Evolutionary conservation across 2,329 filamentous ascomycete genomes (phyloP).

Genomic region (Aspergillus sp.): DNA sequence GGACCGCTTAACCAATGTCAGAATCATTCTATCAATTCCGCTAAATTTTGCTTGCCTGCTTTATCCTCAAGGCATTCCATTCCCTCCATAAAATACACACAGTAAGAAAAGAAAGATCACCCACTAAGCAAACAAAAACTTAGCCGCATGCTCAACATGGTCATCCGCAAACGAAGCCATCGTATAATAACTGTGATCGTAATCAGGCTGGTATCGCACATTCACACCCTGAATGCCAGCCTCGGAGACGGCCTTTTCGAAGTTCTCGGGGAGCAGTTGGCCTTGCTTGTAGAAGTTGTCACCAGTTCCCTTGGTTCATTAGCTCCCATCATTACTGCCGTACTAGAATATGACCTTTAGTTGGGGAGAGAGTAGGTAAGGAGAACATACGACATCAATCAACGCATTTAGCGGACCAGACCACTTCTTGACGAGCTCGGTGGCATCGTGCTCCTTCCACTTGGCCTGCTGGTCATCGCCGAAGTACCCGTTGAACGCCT

Average conservation of each 20-base stretch:
- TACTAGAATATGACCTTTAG: neutral
- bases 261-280: slow-evolving; percentile 90
- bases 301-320: slow-evolving; percentile 61
- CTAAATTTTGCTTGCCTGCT: no score
- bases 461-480: slow-evolving; percentile 62
- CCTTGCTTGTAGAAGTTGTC: slow-evolving; percentile 96
- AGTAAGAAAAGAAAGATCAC: slow-evolving; percentile 14
- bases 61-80: no score
- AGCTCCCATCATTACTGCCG: neutral
- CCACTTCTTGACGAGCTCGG: slow-evolving; percentile 75
- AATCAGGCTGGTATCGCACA: slow-evolving; percentile 79
- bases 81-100: no score
- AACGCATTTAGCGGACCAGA: slow-evolving; percentile 66
- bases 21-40: no score
- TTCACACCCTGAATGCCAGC: slow-evolving; percentile 65
- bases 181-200: slow-evolving; percentile 97
- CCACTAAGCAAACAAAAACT: slow-evolving; percentile 62
- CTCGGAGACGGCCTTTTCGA: slow-evolving; percentile 70
- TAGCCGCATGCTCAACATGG: slow-evolving; percentile 86
- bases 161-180: slow-evolving; percentile 86
- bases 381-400: slow-evolving; percentile 69
- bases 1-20: no score
- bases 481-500: slow-evolving; percentile 89
- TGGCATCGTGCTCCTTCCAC: slow-evolving; percentile 89
- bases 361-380: neutral